These are phyloP conservation scores for Calonectria pauciramosa DNA, from an alignment of 2,329 filamentous ascomycete species.

Conservation along the genomic window DNA sequence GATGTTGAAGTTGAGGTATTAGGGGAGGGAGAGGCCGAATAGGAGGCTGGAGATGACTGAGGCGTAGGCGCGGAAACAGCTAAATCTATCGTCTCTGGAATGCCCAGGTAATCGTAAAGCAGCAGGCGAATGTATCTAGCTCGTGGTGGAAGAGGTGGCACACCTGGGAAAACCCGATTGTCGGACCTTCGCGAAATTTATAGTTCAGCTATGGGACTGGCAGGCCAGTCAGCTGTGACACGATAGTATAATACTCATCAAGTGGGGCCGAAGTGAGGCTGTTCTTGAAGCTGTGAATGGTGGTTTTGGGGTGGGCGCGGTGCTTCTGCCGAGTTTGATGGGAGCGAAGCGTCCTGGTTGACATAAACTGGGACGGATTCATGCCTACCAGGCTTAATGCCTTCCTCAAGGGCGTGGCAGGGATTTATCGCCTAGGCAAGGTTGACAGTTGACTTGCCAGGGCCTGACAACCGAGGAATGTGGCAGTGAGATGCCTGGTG, in stretches of 20 bases:
- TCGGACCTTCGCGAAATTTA: constrained; percentile 36
- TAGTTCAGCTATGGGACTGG: constrained; percentile 33
- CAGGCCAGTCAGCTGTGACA: constrained; percentile 27
- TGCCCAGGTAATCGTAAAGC: background rate
- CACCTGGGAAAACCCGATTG: background rate
- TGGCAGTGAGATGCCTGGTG: constrained; percentile 3
- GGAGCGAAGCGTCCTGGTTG: background rate
- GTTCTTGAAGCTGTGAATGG: constrained; percentile 14
- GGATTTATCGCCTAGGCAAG: background rate
- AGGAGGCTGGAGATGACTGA: background rate
- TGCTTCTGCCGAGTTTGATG: background rate
- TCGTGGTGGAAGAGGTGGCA: constrained; percentile 7
- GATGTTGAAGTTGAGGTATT: background rate
- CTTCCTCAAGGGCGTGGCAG: background rate
- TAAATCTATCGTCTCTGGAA: background rate
- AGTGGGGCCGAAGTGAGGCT: constrained; percentile 42
- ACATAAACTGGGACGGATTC: background rate
- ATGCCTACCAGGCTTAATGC: background rate
- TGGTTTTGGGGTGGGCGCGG: background rate
- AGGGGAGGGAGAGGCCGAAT: background rate
- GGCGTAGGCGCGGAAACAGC: background rate
- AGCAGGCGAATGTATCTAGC: background rate
- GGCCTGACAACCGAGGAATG: background rate
- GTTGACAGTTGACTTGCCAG: background rate
- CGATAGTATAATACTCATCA: constrained; percentile 27